phyloP scores from a whole-genome alignment of 768 basidiomycete genomes.

The Phanerodontia chrysosporium region DNA sequence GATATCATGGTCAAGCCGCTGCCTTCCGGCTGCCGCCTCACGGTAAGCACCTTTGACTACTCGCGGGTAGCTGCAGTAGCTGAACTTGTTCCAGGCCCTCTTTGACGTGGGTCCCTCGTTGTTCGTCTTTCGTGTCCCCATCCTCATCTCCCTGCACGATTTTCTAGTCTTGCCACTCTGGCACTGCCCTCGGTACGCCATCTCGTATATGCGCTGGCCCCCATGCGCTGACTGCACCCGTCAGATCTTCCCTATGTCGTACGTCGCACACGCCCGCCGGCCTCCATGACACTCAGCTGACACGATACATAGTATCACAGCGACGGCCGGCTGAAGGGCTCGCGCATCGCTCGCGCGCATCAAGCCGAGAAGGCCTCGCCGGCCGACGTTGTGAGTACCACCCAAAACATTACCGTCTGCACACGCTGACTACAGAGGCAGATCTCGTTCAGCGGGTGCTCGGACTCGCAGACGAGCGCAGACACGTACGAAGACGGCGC shows the following conservation, averaged over 20 bases:
- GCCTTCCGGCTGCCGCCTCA: constrained; percentile 85
- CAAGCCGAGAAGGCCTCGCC: constrained; percentile 52
- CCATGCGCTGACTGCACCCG: constrained; percentile 2
- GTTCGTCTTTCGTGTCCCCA: background rate
- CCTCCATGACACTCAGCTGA: background rate
- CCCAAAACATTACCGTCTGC: background rate
- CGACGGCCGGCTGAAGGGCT: constrained; percentile 26
- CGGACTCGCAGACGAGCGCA: constrained; percentile 79
- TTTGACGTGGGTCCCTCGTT: constrained; percentile 31
- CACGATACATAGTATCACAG: constrained; percentile 23
- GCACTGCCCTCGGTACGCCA: constrained; percentile 67
- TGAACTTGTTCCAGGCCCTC: constrained; percentile 17
- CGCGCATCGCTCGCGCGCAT: constrained; percentile 13
- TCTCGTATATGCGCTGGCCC: background rate
- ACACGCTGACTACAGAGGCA: constrained; percentile 22
- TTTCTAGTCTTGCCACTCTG: constrained; percentile 81
- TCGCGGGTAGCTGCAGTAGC: background rate
- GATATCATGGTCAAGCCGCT: constrained; percentile 71
- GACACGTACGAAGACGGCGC: constrained; percentile 64
- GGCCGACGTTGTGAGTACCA: constrained; percentile 74
- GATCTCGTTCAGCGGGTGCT: constrained; percentile 87
- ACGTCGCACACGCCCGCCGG: background rate
- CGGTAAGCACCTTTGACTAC: constrained; percentile 46
- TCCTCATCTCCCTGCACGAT: background rate
- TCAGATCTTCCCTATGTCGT: constrained; percentile 69